Percentiles rank a stretch among this genome's conserved stretches.
phyloP scores from a whole-genome alignment of 768 basidiomycete species.

The Boletales sp. region DNA sequence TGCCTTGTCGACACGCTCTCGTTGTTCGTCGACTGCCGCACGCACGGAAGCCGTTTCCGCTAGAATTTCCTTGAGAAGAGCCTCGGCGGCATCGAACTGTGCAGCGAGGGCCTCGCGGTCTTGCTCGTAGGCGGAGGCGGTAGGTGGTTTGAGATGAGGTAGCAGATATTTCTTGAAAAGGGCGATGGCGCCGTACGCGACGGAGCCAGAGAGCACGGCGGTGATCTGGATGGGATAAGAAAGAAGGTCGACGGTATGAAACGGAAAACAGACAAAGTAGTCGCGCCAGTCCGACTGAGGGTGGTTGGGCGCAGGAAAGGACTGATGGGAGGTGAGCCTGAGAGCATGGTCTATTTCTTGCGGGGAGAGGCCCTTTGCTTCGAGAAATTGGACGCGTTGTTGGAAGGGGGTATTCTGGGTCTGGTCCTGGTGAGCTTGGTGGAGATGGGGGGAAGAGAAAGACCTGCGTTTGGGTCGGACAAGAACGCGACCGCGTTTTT shows the following conservation, averaged over 20 bases:
- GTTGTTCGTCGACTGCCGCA: conserved; percentile 72
- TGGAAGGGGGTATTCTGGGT: conserved; percentile 73
- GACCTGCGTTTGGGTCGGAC: conserved; percentile 71
- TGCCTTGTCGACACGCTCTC: conserved; percentile 64
- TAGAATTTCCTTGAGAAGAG: conserved; percentile 76
- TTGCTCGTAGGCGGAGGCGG: conserved; percentile 82
- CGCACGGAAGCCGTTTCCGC: conserved; percentile 71
- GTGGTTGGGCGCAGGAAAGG: conserved; percentile 34
- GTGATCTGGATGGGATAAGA: conserved; percentile 64
- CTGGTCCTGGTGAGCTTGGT: conserved; percentile 36
- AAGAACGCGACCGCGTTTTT: conserved; percentile 84
- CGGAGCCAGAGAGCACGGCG: conserved; percentile 81
- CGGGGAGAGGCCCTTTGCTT: conserved; percentile 84
- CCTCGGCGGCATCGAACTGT: conserved; percentile 88
- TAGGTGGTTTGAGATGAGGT: conserved; percentile 88
- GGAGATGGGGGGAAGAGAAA: neutral
- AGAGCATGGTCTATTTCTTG: conserved; percentile 86
- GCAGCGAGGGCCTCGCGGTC: conserved; percentile 81
- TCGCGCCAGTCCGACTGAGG: conserved; percentile 91
- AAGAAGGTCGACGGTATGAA: conserved; percentile 1
- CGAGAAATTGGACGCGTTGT: conserved; percentile 90
- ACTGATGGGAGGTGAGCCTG: conserved; percentile 48
- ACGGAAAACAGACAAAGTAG: conserved; percentile 61
- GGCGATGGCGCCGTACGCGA: conserved; percentile 76
- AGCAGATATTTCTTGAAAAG: conserved; percentile 89